Evolutionary conservation across 2,329 filamentous ascomycete species (phyloP), one percentile per base, ranked within the genome.

Genomic region (Cercospora sp.): DNA sequence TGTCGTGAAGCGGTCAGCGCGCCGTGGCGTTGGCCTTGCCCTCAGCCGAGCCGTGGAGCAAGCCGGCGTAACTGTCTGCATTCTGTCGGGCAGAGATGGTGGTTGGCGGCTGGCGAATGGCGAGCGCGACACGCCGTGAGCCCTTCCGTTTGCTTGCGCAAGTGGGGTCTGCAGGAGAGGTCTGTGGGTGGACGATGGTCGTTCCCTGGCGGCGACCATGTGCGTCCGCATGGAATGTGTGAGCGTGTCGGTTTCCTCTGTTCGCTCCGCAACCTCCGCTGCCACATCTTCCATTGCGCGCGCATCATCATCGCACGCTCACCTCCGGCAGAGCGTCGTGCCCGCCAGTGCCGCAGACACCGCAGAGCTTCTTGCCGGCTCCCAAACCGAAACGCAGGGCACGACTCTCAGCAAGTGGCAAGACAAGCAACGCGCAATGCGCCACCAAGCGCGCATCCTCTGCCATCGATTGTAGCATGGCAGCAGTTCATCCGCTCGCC

Each of bases 401-500:
- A 23, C 45, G 45, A 23, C 45, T 26, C 18, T 23, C 45, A 20
- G 9, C 45, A 51, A 51, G 45, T 23, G 45, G 18, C 45, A 5
- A 13, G 18, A 51, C 6, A 23, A 31, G 26, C 53, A 58, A 58
- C 53, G 23, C 48, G 30, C 53, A 28, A 58, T 58, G 53, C 53
- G 23, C 10, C 28, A 28, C 23, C 53, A 5, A n/a, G 2, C 53
- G 53, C 26, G 28, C 60, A 23, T 16, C 61, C 18, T 53, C 61
- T 16, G 45, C 45, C 18, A 36, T 33, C 61, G 51, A 23, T 39
- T 8, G 7, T 18, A 63, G 42, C 31, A 68, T 68, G 66, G 63
- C 66, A 23, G 59, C 59, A 26, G 20, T 62, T n/a, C 64, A 57
- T 20, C 48, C 67, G 16, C 57, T 69, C 16, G 64, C 64, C 10